A percentile compares a stretch with the other conserved stretches of the same genome.
Conservation (phyloP, 768 basidiomycete genomes). For the Hortiboletus campestris region DNA sequence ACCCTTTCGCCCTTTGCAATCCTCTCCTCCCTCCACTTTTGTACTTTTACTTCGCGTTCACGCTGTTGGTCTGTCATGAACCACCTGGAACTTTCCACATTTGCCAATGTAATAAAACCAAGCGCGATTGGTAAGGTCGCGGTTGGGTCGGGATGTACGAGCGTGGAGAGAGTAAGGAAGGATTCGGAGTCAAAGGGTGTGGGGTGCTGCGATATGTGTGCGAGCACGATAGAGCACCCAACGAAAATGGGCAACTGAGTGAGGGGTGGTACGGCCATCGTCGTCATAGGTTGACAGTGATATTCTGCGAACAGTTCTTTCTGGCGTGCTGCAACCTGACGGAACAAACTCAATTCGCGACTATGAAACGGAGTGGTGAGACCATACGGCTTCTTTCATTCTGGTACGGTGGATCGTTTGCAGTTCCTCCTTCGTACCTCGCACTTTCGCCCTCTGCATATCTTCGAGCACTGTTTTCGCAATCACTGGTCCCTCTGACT, state of each 20-base stretch:
- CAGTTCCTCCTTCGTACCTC: conserved; percentile 53
- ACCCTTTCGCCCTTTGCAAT: conserved; percentile 44
- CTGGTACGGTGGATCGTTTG: conserved; percentile 48
- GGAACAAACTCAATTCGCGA: conserved; percentile 3
- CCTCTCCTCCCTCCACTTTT: conserved; percentile 45
- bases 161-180: conserved; percentile 69
- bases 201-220: conserved; percentile 54
- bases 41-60: conserved; percentile 46
- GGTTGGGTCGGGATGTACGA: conserved; percentile 71
- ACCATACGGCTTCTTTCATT: conserved; percentile 45
- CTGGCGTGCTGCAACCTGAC: conserved; percentile 51
- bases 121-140: conserved; percentile 65
- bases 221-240: conserved; percentile 57
- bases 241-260: conserved; percentile 75
- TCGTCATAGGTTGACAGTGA: conserved; percentile 53
- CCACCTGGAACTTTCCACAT: conserved; percentile 77
- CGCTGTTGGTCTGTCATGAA: conserved; percentile 59
- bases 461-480: conserved; percentile 34
- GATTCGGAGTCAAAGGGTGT: conserved; percentile 73
- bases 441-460: conserved; percentile 58
- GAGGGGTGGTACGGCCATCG: conserved; percentile 59
- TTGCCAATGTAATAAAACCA: conserved; percentile 73
- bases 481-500: conserved; percentile 43
- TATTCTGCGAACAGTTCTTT: conserved; percentile 61
- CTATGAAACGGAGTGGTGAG: background rate